Percentiles rank a stretch among this genome's conserved stretches.
These are phyloP conservation scores for Heracleum sosnowskyi DNA, from an alignment of 129 eudicot genomes.

Conservation along the genomic window DNA sequence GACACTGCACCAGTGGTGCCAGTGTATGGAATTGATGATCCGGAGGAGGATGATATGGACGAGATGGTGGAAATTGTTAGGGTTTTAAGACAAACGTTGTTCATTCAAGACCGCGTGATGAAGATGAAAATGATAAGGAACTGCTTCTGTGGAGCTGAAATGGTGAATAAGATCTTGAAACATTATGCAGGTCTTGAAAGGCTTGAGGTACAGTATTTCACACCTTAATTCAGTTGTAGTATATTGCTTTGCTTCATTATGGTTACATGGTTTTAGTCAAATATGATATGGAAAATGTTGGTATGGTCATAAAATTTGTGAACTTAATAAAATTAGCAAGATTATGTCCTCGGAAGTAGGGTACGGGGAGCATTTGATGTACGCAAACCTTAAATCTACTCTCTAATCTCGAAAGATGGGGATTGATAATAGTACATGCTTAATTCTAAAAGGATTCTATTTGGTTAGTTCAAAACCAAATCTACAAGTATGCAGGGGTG, in stretches of 20 bases:
- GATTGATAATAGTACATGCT: background rate
- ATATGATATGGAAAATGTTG: too few relatives aligned
- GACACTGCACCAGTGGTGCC: constrained; percentile 71
- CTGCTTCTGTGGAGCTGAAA: constrained; percentile 69
- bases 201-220: constrained; percentile 36
- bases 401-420: background rate
- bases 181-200: constrained; percentile 54
- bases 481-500: background rate
- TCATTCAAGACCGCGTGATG: constrained; percentile 71
- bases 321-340: too few relatives aligned
- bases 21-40: constrained; percentile 79
- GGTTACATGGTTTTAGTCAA: background rate
- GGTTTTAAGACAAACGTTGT: constrained; percentile 57
- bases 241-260: background rate
- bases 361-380: background rate
- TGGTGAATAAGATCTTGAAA: constrained; percentile 52
- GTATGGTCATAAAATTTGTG: background rate
- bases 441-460: background rate
- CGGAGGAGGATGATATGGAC: constrained; percentile 51
- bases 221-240: background rate
- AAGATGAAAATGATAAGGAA: constrained; percentile 82
- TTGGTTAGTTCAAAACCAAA: background rate
- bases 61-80: constrained; percentile 50
- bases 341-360: background rate
- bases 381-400: background rate